These are phyloP conservation scores for Prosopis cineraria DNA, from an alignment of 306 rosid genomes.

Conservation along the genomic window DNA sequence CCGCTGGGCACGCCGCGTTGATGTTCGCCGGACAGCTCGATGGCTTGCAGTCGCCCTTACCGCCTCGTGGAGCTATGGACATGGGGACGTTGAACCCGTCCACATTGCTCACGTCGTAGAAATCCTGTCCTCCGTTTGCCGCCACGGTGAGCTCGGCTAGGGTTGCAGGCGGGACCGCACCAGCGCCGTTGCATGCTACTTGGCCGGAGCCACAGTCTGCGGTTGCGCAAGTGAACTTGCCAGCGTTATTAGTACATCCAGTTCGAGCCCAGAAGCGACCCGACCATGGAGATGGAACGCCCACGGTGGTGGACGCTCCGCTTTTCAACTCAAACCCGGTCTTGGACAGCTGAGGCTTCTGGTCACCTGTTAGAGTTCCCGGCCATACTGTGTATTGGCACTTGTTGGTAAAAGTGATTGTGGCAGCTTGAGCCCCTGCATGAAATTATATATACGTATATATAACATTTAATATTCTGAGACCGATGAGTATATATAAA, in stretches of 20 bases:
- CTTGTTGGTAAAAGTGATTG: constrained; percentile 48
- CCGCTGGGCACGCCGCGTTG: constrained; percentile 40
- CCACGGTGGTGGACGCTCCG: constrained; percentile 32
- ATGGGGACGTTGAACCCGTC: constrained; percentile 75
- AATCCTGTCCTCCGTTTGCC: constrained; percentile 50
- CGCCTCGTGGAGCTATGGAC: constrained; percentile 49
- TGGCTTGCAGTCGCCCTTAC: constrained; percentile 35
- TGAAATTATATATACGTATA: neutral
- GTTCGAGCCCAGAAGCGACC: constrained; percentile 71
- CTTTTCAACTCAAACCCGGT: constrained; percentile 52
- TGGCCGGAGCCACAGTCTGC: constrained; percentile 65
- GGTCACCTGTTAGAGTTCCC: constrained; percentile 51
- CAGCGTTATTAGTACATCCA: constrained; percentile 43
- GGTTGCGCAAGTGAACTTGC: constrained; percentile 53
- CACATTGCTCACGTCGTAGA: constrained; percentile 65
- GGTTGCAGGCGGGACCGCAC: constrained; percentile 56
- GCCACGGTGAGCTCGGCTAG: constrained; percentile 47
- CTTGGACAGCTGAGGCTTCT: constrained; percentile 46
- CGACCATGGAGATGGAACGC: constrained; percentile 53
- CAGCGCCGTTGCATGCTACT: constrained; percentile 60
- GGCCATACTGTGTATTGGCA: constrained; percentile 65
- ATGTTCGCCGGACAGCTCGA: constrained; percentile 41
- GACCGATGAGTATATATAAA: too few species aligned
- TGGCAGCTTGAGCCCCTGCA: constrained; percentile 39
- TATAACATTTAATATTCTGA: too few species aligned